Base-by-base conservation (phyloP, 2,329 filamentous ascomycete genomes). In the Acrocalymma vagum region DNA sequence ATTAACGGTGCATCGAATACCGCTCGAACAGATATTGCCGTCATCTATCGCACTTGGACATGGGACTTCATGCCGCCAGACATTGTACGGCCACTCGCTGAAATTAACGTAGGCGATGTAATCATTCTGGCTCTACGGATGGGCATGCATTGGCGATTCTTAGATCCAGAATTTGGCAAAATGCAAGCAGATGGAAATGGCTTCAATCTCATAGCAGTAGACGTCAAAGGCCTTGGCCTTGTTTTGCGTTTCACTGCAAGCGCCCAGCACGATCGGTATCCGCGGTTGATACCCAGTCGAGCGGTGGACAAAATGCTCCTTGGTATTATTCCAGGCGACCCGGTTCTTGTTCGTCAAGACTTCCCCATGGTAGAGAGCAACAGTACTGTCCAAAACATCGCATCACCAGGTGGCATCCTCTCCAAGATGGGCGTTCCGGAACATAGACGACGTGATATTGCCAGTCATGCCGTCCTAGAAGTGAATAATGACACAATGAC, bases 41-140 rank as follows among this genome's bases (percentile, higher is more conserved):
- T 46, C 15, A 39, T 42, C 24, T 42, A 38, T 20, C 28, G 43
- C 25, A 28, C 25, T 9, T 38, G 33, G 38, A 29, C 38, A 3
- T 46, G 33, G 43, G 43, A 46, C 20, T 38, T 38, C 31, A 42
- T 42, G 43, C 38, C 38, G 13, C 37, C 42, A 5, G 38, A 46
- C n/a, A 38, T 46, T 22, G 21, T 42, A 4, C 22, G 43, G 18
- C 43, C 38, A 16, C 17, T 42, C n/a, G 38, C 38, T 4, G 33
- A 32, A 17, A 34, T 20, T 10, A 46, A 17, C 21, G 23, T 34
- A 26, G 29, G 43, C 15, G 29, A 32, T 25, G 33, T 46, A 6
- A 29, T 42, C 8, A 16, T 46, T 2, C 36, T 42, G 21, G 38
- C 43, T 9, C 9, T 42, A 22, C 18, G 38, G 9, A 22, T 46